phyloP scores from a whole-genome alignment of 2,329 filamentous ascomycete species.

The Penicillium sumatraense region DNA sequence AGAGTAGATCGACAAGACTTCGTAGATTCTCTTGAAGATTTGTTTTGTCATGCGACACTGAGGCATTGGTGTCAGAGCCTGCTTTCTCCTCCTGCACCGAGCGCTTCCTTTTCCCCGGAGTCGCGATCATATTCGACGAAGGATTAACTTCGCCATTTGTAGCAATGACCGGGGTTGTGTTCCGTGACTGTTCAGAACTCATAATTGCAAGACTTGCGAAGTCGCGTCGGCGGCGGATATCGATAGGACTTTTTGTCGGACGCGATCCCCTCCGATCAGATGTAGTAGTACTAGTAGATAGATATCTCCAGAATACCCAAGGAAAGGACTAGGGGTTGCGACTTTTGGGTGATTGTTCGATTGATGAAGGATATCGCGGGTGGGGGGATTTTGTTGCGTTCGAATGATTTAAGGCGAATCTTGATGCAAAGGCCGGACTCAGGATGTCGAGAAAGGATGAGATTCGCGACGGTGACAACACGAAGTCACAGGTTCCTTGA shows the following conservation, averaged over 20 bases:
- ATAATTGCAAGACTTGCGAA: conserved; percentile 31
- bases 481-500: conserved; percentile 17
- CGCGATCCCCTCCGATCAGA: conserved; percentile 20
- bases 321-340: conserved; percentile 15
- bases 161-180: conserved; percentile 33
- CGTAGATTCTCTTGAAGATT: conserved; percentile 41
- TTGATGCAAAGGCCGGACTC: conserved; percentile 34
- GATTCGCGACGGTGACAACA: conserved; percentile 32
- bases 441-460: conserved; percentile 30
- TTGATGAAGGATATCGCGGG: conserved; percentile 21
- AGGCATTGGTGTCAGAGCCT: conserved; percentile 27
- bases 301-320: conserved; percentile 6
- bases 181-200: conserved; percentile 44
- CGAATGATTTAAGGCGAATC: conserved; percentile 24
- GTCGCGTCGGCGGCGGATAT: conserved; percentile 28
- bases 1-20: conserved; percentile 38
- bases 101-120: conserved; percentile 49
- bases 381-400: conserved; percentile 26
- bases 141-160: conserved; percentile 41
- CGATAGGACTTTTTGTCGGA: conserved; percentile 15
- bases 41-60: conserved; percentile 34
- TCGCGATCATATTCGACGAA: conserved; percentile 36
- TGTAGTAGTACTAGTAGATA: too few relatives aligned
- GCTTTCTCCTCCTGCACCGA: conserved; percentile 38
- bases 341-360: conserved; percentile 9